Conservation (phyloP, 495 filamentous ascomycete species). For the Penicillium waksmanii region DNA sequence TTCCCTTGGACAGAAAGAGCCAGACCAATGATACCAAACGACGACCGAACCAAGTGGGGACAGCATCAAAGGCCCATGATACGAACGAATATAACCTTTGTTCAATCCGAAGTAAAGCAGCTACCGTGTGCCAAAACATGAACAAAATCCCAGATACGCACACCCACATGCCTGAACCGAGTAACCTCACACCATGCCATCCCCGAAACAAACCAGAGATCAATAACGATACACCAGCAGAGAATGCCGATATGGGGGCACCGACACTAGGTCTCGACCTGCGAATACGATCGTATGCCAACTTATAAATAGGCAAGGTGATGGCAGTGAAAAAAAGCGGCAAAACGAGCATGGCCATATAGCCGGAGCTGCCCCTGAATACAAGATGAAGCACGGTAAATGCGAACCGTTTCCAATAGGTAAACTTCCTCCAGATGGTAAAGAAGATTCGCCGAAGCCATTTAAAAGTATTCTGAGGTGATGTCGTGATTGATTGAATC, state of each 20-base stretch:
- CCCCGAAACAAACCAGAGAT: not conserved
- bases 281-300: not conserved
- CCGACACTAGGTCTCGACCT: not conserved
- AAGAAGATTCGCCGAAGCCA: not conserved
- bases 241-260: not conserved
- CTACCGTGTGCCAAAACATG: not conserved
- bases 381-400: not conserved
- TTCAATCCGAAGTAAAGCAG: not conserved
- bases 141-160: not conserved
- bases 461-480: not conserved
- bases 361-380: not conserved
- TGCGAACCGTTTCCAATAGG: not conserved
- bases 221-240: not conserved
- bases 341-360: too few relatives aligned
- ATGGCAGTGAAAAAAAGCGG: not conserved
- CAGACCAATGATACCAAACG: too few relatives aligned
- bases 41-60: not conserved
- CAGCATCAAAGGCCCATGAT: not conserved
- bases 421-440: not conserved
- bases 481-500: not conserved
- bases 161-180: not conserved
- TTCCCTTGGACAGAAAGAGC: too few relatives aligned
- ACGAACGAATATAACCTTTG: not conserved
- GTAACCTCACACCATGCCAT: not conserved
- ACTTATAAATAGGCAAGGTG: not conserved